Evolutionary conservation across 805 yeast species (phyloP).

Genomic region (Candida gorgasii): DNA sequence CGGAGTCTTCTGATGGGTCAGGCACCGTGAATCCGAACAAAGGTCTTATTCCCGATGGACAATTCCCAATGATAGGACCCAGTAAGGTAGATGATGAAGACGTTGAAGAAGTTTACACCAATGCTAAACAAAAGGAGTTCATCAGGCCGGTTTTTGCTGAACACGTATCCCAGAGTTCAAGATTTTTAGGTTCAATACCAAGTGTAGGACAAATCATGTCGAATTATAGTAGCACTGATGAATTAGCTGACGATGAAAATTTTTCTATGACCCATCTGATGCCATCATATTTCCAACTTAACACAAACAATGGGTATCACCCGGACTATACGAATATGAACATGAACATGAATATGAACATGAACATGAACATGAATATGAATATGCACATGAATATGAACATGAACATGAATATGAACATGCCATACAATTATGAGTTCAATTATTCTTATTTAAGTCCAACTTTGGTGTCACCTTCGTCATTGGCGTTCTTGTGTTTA

Average conservation of each 20-base stretch:
- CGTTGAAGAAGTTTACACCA: not conserved
- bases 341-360: not conserved
- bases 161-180: not conserved
- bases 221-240: not conserved
- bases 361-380: not conserved
- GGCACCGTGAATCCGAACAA: too few species aligned
- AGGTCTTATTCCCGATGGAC: too few species aligned
- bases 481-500: slow-evolving; percentile 12
- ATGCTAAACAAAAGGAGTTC: not conserved
- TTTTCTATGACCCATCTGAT: not conserved
- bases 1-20: not conserved
- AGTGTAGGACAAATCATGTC: slow-evolving; percentile 1
- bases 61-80: too few species aligned
- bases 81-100: not conserved
- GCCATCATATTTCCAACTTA: not conserved
- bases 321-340: not conserved
- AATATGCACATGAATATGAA: not conserved
- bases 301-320: too few species aligned
- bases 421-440: not conserved
- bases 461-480: slow-evolving; percentile 1
- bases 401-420: not conserved
- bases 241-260: not conserved
- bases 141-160: not conserved
- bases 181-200: not conserved
- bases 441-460: not conserved